Conservation (phyloP, 495 filamentous ascomycete genomes). For the Elaphomyces granulatus region DNA sequence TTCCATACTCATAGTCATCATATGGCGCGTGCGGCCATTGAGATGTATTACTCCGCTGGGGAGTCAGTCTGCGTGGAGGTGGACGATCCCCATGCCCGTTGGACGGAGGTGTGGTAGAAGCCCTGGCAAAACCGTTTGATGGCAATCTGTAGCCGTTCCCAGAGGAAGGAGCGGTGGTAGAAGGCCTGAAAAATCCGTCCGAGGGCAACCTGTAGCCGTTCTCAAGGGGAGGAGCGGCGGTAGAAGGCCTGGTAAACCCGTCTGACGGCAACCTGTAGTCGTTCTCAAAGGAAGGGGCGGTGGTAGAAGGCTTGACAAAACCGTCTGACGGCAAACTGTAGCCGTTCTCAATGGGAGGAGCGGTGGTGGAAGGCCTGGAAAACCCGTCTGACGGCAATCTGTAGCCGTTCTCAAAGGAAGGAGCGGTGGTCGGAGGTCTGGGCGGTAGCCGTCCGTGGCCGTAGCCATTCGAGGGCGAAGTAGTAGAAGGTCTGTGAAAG, state of each 20-base stretch:
- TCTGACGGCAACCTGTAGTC: background rate
- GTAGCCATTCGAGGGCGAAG: constrained; percentile 3
- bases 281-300: background rate
- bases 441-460: background rate
- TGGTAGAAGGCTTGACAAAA: too few species aligned
- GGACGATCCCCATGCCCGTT: background rate
- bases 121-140: background rate
- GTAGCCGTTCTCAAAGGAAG: background rate
- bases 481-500: background rate
- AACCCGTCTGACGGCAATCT: background rate
- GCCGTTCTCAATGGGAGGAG: background rate
- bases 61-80: background rate
- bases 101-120: background rate
- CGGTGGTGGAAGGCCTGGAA: background rate
- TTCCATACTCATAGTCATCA: background rate
- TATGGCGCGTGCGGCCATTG: background rate
- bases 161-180: background rate
- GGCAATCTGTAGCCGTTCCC: background rate
- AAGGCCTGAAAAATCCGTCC: background rate
- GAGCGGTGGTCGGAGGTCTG: background rate
- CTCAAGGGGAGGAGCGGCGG: background rate
- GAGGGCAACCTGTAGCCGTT: background rate
- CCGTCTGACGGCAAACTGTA: background rate
- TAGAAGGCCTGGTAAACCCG: background rate
- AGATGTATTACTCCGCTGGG: background rate